phyloP scores from a whole-genome alignment of 495 filamentous ascomycete species.

The Patellaria atrata region DNA sequence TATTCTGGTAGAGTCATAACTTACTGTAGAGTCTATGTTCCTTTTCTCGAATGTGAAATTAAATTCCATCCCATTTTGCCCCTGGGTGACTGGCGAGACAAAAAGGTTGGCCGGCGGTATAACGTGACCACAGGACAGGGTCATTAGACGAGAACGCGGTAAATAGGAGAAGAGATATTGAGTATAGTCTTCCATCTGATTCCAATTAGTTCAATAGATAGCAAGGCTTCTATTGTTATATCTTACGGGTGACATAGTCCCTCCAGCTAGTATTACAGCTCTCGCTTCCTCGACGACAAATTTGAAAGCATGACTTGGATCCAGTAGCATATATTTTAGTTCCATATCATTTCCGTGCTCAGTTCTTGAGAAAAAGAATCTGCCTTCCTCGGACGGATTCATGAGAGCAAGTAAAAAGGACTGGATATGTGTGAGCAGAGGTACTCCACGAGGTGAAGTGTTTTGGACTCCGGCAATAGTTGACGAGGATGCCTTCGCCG shows the following conservation, averaged over 20 bases:
- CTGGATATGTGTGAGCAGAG: conserved; percentile 70
- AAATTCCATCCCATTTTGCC: conserved; percentile 46
- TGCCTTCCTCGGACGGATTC: conserved; percentile 77
- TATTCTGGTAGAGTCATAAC: conserved; percentile 2
- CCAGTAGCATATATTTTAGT: conserved; percentile 82
- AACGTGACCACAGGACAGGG: conserved; percentile 87
- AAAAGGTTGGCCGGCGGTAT: conserved; percentile 71
- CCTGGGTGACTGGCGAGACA: conserved; percentile 47
- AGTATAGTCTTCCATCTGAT: conserved; percentile 68
- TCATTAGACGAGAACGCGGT: conserved; percentile 46
- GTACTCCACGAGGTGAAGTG: no score
- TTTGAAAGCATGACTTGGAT: conserved; percentile 82
- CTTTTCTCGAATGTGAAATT: conserved; percentile 80
- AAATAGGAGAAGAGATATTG: conserved; percentile 74
- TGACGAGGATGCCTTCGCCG: background rate
- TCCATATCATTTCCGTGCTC: conserved; percentile 35
- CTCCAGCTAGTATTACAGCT: conserved; percentile 82
- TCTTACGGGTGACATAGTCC: conserved; percentile 83
- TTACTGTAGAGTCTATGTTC: conserved; percentile 40
- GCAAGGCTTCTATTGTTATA: background rate
- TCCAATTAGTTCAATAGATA: conserved; percentile 10
- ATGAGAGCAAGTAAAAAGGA: conserved; percentile 71
- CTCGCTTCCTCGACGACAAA: conserved; percentile 75
- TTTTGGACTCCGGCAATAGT: conserved; percentile 9
- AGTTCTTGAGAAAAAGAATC: conserved; percentile 59